Conservation (phyloP, 768 basidiomycete genomes). For the Calocybe indica region DNA sequence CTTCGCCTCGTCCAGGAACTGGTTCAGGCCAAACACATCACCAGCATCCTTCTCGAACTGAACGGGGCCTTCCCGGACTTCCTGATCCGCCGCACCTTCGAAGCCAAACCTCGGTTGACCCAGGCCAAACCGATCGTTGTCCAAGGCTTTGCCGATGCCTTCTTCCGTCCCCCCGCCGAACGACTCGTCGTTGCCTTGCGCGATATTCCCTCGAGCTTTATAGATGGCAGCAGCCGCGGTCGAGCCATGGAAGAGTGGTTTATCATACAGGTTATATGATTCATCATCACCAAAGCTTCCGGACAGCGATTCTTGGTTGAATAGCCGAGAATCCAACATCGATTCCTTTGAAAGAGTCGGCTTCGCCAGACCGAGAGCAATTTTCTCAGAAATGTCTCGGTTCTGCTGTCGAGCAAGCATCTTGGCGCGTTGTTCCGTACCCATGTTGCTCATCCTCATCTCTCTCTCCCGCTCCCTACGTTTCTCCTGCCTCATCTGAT, state of each 20-base stretch:
- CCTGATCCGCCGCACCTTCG: slow-evolving; percentile 84
- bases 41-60: slow-evolving; percentile 97
- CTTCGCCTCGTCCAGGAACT: slow-evolving; percentile 97
- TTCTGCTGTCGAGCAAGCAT: slow-evolving; percentile 94
- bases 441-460: slow-evolving; percentile 99
- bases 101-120: slow-evolving; percentile 84
- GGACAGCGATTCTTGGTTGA: slow-evolving; percentile 90
- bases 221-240: slow-evolving; percentile 99
- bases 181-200: slow-evolving; percentile 82
- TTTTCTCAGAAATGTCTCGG: slow-evolving; percentile 98
- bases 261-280: slow-evolving; percentile 91
- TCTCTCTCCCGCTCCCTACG: slow-evolving; percentile 92
- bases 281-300: slow-evolving; percentile 87
- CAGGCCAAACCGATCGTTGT: slow-evolving; percentile 90
- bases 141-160: slow-evolving; percentile 84
- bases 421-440: slow-evolving; percentile 92
- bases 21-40: slow-evolving; percentile 96
- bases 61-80: slow-evolving; percentile 87
- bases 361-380: slow-evolving; percentile 95
- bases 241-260: slow-evolving; percentile 93
- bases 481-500: slow-evolving; percentile 89
- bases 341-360: slow-evolving; percentile 95
- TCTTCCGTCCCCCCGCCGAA: slow-evolving; percentile 96
- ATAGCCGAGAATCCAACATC: slow-evolving; percentile 94
- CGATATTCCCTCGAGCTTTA: slow-evolving; percentile 85